Conservation (phyloP, 345 rosid species). For the Euclidium syriacum region DNA sequence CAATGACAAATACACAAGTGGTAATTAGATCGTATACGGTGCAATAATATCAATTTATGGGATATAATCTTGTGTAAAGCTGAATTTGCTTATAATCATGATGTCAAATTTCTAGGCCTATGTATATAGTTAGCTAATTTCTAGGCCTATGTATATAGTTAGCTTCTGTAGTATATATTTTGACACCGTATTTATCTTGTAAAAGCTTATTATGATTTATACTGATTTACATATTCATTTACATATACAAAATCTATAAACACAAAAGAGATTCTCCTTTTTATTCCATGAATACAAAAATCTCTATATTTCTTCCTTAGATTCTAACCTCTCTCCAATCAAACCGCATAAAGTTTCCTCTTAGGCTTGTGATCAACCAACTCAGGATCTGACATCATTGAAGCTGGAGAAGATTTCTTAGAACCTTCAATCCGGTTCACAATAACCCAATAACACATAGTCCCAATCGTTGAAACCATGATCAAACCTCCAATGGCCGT, state of each 20-base stretch:
- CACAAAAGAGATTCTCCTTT: background rate
- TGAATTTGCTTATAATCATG: too few relatives aligned
- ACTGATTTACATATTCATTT: background rate
- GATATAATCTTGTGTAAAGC: too few relatives aligned
- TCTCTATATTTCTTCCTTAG: constrained; percentile 15
- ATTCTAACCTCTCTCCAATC: constrained; percentile 1
- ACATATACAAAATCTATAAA: constrained; percentile 4
- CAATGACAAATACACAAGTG: too few relatives aligned
- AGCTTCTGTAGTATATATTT: too few relatives aligned
- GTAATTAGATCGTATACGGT: too few relatives aligned
- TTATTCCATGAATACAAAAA: constrained; percentile 16
- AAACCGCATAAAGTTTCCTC: constrained; percentile 73
- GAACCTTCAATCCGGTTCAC: constrained; percentile 55
- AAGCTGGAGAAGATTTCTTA: constrained; percentile 47
- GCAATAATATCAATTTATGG: too few relatives aligned
- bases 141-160: too few relatives aligned
- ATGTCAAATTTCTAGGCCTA: too few relatives aligned
- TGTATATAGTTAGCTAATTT: too few relatives aligned
- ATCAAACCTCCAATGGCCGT: constrained; percentile 65
- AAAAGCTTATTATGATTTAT: background rate
- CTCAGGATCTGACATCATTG: constrained; percentile 66
- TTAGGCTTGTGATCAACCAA: constrained; percentile 41
- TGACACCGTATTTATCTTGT: too few relatives aligned
- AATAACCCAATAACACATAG: constrained; percentile 90
- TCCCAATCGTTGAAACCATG: constrained; percentile 77